Base-by-base conservation (phyloP, 169 alveolate species). In the Sarcocystis neurona region DNA sequence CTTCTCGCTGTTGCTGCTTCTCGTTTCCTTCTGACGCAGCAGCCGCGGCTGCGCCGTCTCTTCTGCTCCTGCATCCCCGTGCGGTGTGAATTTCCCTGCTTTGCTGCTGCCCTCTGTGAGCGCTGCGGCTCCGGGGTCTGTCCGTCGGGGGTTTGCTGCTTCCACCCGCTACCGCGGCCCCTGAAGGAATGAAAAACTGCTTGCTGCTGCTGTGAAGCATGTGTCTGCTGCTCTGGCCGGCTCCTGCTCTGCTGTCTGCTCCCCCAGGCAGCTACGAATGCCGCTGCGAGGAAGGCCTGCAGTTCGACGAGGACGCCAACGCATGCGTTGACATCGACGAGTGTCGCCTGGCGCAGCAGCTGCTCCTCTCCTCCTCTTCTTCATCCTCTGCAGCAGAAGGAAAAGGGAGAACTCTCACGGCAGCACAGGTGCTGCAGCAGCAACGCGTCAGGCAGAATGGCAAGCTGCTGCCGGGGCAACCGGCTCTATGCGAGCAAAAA, bases 281-380 rank as follows among this genome's bases (percentile, higher is more conserved):
- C 80, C 48, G 91, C 18, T 91, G 94, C 63, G 93, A 93, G 44
- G 46, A 18, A 20, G 94, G 94, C 43, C 78, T 89, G 32, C 72
- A 88, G 63, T 44, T 79, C 47, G 46, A 56, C 8, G 48, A 18
- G 6, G 93, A 91, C 39, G 91, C 75, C 10, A 56, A 41, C 56
- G 78, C 47, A 10, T 91, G 94, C 82, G 72, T 56, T 23, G 94
- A 91, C 79, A 46, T 91, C 58, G 93, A 91, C 43, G 93, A 89
- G 79, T 74, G 58, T 37, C 50, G 10, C 84, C 20, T 37, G 53
- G 84, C 84, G 46, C 43, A 41, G 34, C 68, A 43, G 66, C 46
- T 10, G 82, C 66, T 53, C 66, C 23, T 12, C 66, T 23, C 66
- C 66, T 53, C 66, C 23, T 53, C 66, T 12, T 12, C 12, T 53